Conservation (phyloP, 2,329 filamentous ascomycete species). For the Fusarium sp. region DNA sequence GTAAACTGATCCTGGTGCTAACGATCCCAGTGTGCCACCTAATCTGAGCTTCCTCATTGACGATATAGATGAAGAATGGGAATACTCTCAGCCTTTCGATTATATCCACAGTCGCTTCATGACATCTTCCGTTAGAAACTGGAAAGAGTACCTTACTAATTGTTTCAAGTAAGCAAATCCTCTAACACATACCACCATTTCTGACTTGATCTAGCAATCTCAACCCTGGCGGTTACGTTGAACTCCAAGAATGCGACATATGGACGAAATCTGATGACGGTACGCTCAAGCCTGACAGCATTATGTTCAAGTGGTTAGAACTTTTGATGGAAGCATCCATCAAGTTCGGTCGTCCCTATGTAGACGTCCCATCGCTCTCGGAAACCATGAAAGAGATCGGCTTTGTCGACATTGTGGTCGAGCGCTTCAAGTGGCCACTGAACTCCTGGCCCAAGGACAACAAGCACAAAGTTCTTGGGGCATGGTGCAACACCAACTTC, state of each 20-base stretch:
- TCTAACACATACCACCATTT: fast-evolving
- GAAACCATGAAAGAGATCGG: constrained; percentile 33
- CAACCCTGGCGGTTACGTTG: constrained; percentile 31
- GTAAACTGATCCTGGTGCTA: fast-evolving
- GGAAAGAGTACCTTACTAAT: constrained; percentile 9
- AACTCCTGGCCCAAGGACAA: constrained; percentile 36
- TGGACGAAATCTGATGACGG: constrained; percentile 26
- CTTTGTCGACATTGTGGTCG: constrained; percentile 32
- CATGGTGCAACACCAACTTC: constrained; percentile 31
- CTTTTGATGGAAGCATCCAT: constrained; percentile 39
- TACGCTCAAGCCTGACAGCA: constrained; percentile 33
- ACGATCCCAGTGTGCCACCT: constrained; percentile 12
- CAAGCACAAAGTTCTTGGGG: constrained; percentile 29
- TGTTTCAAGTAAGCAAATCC: constrained; percentile 1
- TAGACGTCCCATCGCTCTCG: constrained; percentile 27
- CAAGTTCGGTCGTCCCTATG: constrained; percentile 34
- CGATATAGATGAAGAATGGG: constrained; percentile 35
- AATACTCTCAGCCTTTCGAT: constrained; percentile 19
- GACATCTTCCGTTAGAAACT: constrained; percentile 23
- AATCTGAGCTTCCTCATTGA: constrained; percentile 30
- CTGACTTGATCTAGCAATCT: constrained; percentile 28
- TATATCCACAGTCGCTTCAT: constrained; percentile 38
- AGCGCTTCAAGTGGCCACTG: constrained; percentile 36
- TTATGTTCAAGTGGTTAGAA: constrained; percentile 36
- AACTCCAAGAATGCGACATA: constrained; percentile 34